Evolutionary conservation across 1,284 basidiomycete species (phyloP).

Genomic region (Earliella scabrosa): DNA sequence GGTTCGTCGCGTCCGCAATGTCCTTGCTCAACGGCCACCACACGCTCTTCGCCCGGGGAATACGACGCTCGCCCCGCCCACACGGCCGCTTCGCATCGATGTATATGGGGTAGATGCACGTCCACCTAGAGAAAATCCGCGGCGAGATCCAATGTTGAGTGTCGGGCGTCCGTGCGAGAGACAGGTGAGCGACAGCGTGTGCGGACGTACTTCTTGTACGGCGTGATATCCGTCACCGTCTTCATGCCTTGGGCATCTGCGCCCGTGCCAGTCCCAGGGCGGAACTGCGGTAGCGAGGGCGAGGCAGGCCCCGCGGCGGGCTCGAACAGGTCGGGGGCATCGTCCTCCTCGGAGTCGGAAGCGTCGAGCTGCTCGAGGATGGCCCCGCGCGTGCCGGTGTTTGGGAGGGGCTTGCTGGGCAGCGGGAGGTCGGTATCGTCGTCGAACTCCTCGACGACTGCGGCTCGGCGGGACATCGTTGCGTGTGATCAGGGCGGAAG

Average conservation of each 20-base stretch:
- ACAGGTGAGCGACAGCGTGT: background rate
- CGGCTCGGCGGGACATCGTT: constrained; percentile 67
- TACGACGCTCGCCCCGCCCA: constrained; percentile 80
- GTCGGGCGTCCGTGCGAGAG: background rate
- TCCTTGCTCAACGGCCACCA: constrained; percentile 96
- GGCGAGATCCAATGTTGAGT: background rate
- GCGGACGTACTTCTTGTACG: constrained; percentile 69
- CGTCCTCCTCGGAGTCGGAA: constrained; percentile 38
- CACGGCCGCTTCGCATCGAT: constrained; percentile 94
- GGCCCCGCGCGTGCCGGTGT: constrained; percentile 70
- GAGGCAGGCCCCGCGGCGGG: constrained; percentile 54
- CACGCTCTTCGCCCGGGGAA: constrained; percentile 79
- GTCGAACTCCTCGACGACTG: constrained; percentile 80
- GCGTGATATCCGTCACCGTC: constrained; percentile 71
- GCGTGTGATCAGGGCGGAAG: background rate
- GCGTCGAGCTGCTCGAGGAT: constrained; percentile 72
- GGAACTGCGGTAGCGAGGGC: constrained; percentile 44
- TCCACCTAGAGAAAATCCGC: constrained; percentile 68
- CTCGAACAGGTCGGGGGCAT: constrained; percentile 30
- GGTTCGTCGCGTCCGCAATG: constrained; percentile 83
- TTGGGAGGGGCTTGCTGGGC: constrained; percentile 65
- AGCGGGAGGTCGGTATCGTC: constrained; percentile 87
- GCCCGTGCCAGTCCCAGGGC: constrained; percentile 21
- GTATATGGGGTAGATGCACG: constrained; percentile 95
- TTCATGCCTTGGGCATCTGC: constrained; percentile 21